Base-by-base conservation (phyloP, 352 stramenopile species). In the Phytophthora cactorum region DNA sequence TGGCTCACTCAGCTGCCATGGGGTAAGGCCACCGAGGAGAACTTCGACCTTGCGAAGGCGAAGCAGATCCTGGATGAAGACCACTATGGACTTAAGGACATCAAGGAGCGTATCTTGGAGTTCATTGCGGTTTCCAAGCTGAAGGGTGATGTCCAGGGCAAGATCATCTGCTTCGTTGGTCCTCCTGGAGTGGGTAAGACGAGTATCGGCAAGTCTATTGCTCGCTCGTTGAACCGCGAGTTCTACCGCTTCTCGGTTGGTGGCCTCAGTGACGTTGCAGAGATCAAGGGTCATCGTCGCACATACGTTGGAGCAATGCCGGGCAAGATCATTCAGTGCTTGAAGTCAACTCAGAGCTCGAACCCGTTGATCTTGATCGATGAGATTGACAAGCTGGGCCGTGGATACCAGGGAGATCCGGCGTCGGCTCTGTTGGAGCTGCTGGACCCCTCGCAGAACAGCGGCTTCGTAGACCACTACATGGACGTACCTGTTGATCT, bases 361-460 rank as follows among this genome's bases (percentile, higher is more conserved):
- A 99, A 99, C 77, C 98, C 97, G 28, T 66, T 99, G n/a, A 92
- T 99, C 29, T 72, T 99, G 25, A 99, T 99, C 66, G 98, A 99
- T 77, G 92, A 98, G 54, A 97, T 98, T 53, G 92, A 98, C 74
- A 98, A 98, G 65, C 74, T 95, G 22, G 86, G 89, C 9, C 81
- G 81, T 32, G 88, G 88, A 29, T 89, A 95, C 68, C 85, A 97
- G 63, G 97, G 97, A 15, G 97, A 99, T 69, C 97, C 97, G 0
- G 94, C 96, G 0, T 98, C 91, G 43, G 97, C 97, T 5, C 67
- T 99, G 9, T 78, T 99, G 15, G 98, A 99, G 75, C 84, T 99
- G 34, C 79, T 99, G 12, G 98, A 99, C 72, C 97, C 97, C 3
- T 91, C 84, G 22, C 98, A 99, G 73, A 99, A 99, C 74, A 92